Percentiles rank a stretch among this genome's conserved stretches.
Evolutionary conservation across 2,329 filamentous ascomycete genomes (phyloP).

Genomic region (Fusarium brachygibbosum): DNA sequence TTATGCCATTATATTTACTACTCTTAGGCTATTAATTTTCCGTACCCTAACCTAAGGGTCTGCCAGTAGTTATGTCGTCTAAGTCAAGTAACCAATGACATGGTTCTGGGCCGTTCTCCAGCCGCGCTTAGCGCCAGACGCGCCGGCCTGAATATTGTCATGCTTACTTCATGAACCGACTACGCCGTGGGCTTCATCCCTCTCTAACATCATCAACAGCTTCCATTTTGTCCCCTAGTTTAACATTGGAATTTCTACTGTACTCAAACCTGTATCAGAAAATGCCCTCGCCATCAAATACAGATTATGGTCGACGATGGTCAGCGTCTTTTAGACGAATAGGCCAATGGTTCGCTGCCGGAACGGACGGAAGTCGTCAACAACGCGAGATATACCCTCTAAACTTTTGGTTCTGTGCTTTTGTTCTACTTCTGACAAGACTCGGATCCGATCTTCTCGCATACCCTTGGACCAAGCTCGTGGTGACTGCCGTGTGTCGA

Average conservation of each 20-base stretch:
- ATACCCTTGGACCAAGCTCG: conserved; percentile 2
- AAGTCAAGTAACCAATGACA: neutral
- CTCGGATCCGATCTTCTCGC: conserved; percentile 9
- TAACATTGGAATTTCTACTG: no score
- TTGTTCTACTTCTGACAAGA: neutral
- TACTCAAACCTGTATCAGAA: neutral
- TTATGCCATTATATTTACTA: no score
- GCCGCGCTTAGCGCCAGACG: neutral
- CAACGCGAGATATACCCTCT: neutral
- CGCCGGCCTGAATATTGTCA: neutral
- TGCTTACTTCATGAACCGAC: neutral
- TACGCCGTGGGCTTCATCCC: neutral
- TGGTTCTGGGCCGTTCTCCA: neutral
- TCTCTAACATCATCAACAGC: neutral
- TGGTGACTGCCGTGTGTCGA: conserved; percentile 14
- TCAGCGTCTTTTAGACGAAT: neutral
- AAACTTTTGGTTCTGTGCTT: conserved; percentile 16
- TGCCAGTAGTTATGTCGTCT: no score
- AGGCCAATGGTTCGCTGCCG: neutral
- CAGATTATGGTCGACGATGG: neutral
- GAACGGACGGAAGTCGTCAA: neutral
- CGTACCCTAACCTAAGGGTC: no score
- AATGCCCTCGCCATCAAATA: neutral
- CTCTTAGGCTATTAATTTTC: no score
- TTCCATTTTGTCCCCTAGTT: neutral